These are phyloP conservation scores for Calonectria multiphialidica DNA, from an alignment of 2,329 filamentous ascomycete genomes.

Conservation along the genomic window DNA sequence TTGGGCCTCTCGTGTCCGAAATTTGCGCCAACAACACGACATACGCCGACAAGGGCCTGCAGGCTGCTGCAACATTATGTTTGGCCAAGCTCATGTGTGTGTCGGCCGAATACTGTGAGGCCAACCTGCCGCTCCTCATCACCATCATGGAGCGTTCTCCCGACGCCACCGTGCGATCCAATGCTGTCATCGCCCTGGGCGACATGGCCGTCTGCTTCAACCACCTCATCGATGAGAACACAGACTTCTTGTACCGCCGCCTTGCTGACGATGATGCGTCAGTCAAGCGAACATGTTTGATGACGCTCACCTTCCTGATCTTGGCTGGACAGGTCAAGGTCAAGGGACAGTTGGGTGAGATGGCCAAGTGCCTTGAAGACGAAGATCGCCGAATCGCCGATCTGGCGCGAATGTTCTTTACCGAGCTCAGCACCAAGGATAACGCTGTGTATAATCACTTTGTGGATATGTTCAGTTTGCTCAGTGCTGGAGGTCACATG, in stretches of 20 bases:
- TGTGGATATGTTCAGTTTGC: constrained; percentile 96
- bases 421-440: constrained; percentile 96
- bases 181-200: constrained; percentile 95
- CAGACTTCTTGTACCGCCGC: constrained; percentile 94
- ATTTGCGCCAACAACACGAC: constrained; percentile 95
- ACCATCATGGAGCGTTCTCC: constrained; percentile 97
- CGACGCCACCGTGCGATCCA: constrained; percentile 92
- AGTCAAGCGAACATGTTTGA: constrained; percentile 96
- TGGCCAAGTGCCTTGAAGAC: constrained; percentile 99
- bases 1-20: constrained; percentile 91
- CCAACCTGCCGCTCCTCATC: constrained; percentile 91
- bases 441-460: constrained; percentile 99
- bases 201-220: constrained; percentile 99
- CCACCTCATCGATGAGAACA: constrained; percentile 98
- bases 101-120: constrained; percentile 94
- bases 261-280: constrained; percentile 89
- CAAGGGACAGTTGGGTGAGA: constrained; percentile 97
- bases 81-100: constrained; percentile 99
- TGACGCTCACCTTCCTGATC: constrained; percentile 98
- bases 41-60: constrained; percentile 89
- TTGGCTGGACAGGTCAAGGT: constrained; percentile 98
- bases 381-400: constrained; percentile 95
- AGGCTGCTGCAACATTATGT: constrained; percentile 93
- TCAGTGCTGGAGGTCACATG: constrained; percentile 84
- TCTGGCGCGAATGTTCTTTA: constrained; percentile 97